These are phyloP conservation scores for Oryza officinalis DNA, from an alignment of 176 grass and related monocot species.

Conservation along the genomic window DNA sequence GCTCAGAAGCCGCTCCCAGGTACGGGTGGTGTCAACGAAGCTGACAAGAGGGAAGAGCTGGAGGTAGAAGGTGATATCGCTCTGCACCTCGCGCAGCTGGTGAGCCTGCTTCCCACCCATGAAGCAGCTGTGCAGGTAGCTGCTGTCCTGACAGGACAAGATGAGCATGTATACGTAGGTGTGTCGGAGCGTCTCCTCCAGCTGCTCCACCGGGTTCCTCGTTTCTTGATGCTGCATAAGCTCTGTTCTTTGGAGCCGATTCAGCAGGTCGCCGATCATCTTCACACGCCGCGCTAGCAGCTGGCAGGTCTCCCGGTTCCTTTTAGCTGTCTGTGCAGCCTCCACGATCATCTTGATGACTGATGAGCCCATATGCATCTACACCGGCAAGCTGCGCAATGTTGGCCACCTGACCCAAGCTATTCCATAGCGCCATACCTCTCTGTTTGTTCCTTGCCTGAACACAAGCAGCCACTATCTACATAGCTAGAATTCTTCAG, in stretches of 20 bases:
- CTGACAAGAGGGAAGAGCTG: constrained; percentile 70
- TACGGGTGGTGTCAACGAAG: constrained; percentile 55
- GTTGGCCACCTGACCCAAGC: constrained; percentile 47
- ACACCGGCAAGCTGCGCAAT: constrained; percentile 63
- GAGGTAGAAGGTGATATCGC: constrained; percentile 70
- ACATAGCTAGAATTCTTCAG: neutral
- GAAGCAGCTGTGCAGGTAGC: constrained; percentile 53
- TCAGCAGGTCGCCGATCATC: constrained; percentile 61
- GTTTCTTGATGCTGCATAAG: constrained; percentile 68
- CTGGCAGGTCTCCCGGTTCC: constrained; percentile 63
- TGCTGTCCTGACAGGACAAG: constrained; percentile 47
- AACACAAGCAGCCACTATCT: neutral
- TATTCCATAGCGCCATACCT: constrained; percentile 50
- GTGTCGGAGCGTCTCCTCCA: constrained; percentile 57
- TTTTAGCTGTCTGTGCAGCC: constrained; percentile 49
- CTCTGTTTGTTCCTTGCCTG: neutral
- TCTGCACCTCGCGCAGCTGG: constrained; percentile 58
- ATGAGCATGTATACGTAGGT: constrained; percentile 58
- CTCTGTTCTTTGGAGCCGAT: constrained; percentile 53
- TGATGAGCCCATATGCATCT: constrained; percentile 60
- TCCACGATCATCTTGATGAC: constrained; percentile 55
- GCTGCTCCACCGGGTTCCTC: constrained; percentile 67
- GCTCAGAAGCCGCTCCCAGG: constrained; percentile 33
- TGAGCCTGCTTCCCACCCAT: constrained; percentile 57
- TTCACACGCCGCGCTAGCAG: constrained; percentile 56